Conservation (phyloP, 2,329 filamentous ascomycete species). For the Torrubiellomyces zombiae region DNA sequence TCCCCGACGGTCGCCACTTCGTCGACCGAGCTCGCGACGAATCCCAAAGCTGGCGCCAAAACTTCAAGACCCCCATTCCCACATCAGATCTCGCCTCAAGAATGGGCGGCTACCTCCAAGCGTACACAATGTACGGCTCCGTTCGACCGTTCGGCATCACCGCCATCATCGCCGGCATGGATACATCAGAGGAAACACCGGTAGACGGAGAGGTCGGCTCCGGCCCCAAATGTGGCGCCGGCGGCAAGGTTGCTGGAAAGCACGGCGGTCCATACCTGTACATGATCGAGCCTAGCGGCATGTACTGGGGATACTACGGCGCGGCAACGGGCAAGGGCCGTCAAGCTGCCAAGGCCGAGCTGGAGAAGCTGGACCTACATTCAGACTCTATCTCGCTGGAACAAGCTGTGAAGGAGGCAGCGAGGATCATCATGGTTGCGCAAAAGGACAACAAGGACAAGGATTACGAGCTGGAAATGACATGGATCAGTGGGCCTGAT, state of each 20-base stretch:
- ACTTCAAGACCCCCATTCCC: slow-evolving; percentile 89
- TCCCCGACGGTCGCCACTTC: slow-evolving; percentile 91
- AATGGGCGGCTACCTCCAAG: slow-evolving; percentile 92
- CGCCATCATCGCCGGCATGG: slow-evolving; percentile 84
- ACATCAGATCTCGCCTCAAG: slow-evolving; percentile 75
- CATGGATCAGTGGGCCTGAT: slow-evolving; percentile 75
- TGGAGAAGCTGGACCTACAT: slow-evolving; percentile 88
- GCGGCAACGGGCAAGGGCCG: slow-evolving; percentile 93
- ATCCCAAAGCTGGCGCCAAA: slow-evolving; percentile 74
- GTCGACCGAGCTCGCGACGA: slow-evolving; percentile 89
- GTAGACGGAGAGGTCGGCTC: slow-evolving; percentile 83
- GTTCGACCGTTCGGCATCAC: slow-evolving; percentile 95
- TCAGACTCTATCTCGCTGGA: slow-evolving; percentile 61
- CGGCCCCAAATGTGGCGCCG: slow-evolving; percentile 63
- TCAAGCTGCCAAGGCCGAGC: slow-evolving; percentile 91
- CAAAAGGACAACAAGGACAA: slow-evolving; percentile 99
- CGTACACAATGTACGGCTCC: slow-evolving; percentile 92
- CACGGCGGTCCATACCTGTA: slow-evolving; percentile 87
- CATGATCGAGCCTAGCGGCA: slow-evolving; percentile 96
- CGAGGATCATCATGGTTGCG: slow-evolving; percentile 89
- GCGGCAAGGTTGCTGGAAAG: slow-evolving; percentile 60
- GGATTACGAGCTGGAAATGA: slow-evolving; percentile 98
- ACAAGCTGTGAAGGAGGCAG: slow-evolving; percentile 89
- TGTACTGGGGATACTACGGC: slow-evolving; percentile 98
- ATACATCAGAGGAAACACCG: slow-evolving; percentile 68